Base-by-base conservation (phyloP, 768 basidiomycete genomes). In the Tremella yokohamensis region DNA sequence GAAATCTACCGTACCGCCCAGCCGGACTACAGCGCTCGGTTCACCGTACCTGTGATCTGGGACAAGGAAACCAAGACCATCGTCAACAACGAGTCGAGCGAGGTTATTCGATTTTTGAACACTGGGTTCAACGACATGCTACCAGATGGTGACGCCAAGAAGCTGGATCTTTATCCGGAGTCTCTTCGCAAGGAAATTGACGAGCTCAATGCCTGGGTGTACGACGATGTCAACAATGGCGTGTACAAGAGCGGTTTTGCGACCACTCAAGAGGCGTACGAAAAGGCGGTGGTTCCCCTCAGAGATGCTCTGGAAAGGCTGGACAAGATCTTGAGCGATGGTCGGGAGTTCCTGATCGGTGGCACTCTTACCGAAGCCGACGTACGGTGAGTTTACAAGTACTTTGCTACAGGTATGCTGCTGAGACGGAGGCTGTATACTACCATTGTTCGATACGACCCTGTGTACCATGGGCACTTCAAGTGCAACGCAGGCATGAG, bases 71-170 rank as follows among this genome's bases (percentile, higher is more conserved):
- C 73, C 42, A 79, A 86, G 45, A 87, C 87, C 40, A 87, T 97
- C 64, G 96, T 99, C 57, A 97, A 91, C 80, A 98, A 97, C 74
- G 94, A 99, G 73, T 78, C 76, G 39, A 68, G 88, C 1, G 94
- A 98, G 78, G 92, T 98, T 72, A 90, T 98, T 70, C 86, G 94
- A 56, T 88, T 94, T 8, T 83, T 98, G 79, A 97, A 99, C 78
- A 81, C 65, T 9, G 70, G 83, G 1, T 93, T 94, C 79, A 85
- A 96, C 73, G 79, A 85, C 19, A 65, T 87, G 18, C 57, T 96
- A 7, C 74, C 80, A 1, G 86, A 87, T 3, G 64, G 62, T 7
- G 83, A 85, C 60, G 76, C 79, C 24, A 65, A 84, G 63, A 76
- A 79, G 18, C 49, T 80, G 53, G 85, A 93, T 69, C 80, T 88